phyloP scores from a whole-genome alignment of 176 grass and related monocot genomes.

The Musa acuminata region DNA sequence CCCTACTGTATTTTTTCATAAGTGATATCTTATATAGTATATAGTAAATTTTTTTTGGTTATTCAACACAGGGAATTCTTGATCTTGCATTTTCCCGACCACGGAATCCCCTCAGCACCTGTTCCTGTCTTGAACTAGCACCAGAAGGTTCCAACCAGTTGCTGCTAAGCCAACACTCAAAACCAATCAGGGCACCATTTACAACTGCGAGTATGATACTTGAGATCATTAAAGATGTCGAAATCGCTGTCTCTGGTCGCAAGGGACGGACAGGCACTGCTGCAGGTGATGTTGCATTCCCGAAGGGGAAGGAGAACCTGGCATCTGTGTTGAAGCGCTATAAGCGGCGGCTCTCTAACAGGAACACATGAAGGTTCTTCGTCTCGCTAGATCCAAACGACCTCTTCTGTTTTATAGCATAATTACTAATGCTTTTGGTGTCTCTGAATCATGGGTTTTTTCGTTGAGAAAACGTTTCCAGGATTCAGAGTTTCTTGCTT shows the following conservation, averaged over 20 bases:
- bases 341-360: constrained; percentile 71
- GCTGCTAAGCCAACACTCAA: constrained; percentile 2
- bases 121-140: constrained; percentile 41
- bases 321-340: constrained; percentile 95
- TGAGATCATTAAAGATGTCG: constrained; percentile 82
- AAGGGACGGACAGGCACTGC: constrained; percentile 88
- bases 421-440: neutral
- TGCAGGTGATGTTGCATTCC: constrained; percentile 89
- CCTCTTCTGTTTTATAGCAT: constrained; percentile 1
- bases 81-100: constrained; percentile 80
- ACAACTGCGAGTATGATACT: constrained; percentile 54
- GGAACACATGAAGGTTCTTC: constrained; percentile 15
- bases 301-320: constrained; percentile 98
- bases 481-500: neutral
- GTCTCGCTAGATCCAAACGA: neutral
- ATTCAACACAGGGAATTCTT: constrained; percentile 57
- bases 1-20: too few species aligned
- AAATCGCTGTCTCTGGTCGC: constrained; percentile 55
- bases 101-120: constrained; percentile 29
- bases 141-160: constrained; percentile 23
- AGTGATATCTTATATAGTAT: too few species aligned
- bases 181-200: constrained; percentile 37
- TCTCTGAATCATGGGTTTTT: constrained; percentile 12
- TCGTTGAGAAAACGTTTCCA: constrained; percentile 15
- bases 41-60: too few species aligned